phyloP scores from a whole-genome alignment of 2,329 filamentous ascomycete species.

The Ophiostoma perfectum region DNA sequence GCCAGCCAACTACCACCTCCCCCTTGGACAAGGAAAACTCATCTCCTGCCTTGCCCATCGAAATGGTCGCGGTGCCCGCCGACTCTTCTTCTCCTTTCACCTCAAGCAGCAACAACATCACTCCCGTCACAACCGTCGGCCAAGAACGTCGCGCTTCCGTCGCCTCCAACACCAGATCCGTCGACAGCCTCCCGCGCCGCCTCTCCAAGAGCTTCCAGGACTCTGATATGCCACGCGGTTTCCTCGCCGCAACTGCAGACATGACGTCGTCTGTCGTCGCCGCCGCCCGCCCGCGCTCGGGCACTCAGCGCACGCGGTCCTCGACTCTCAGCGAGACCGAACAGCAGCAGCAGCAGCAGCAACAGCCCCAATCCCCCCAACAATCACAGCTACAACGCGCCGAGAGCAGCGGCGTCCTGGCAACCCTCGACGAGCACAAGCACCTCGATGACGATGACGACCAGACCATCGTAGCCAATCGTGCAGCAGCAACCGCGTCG shows the following conservation, averaged over 20 bases:
- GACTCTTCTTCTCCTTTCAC: neutral
- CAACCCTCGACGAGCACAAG: conserved; percentile 21
- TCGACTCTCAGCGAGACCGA: conserved; percentile 19
- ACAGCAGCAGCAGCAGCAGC: conserved; percentile 4
- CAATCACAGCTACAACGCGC: neutral
- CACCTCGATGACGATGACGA: conserved; percentile 13
- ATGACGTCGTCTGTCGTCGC: conserved; percentile 39
- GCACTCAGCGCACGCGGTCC: conserved; percentile 19
- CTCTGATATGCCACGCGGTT: conserved; percentile 44
- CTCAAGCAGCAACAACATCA: neutral
- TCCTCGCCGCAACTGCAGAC: conserved; percentile 44
- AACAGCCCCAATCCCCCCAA: neutral
- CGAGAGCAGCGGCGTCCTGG: conserved; percentile 12
- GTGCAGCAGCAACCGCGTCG: neutral
- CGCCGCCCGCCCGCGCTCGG: conserved; percentile 18
- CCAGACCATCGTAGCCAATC: conserved; percentile 12
- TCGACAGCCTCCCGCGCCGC: conserved; percentile 20
- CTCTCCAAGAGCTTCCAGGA: conserved; percentile 37
- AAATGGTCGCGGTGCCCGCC: conserved; percentile 4
- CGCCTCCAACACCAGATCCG: conserved; percentile 21
- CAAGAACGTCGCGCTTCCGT: conserved; percentile 25
- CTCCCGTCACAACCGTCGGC: conserved; percentile 12
- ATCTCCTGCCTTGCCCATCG: conserved; percentile 17
- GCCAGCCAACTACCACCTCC: conserved; percentile 19
- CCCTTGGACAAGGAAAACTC: conserved; percentile 14